Evolutionary conservation across 2,329 filamentous ascomycete species (phyloP).

Genomic region (Nemania sp.): DNA sequence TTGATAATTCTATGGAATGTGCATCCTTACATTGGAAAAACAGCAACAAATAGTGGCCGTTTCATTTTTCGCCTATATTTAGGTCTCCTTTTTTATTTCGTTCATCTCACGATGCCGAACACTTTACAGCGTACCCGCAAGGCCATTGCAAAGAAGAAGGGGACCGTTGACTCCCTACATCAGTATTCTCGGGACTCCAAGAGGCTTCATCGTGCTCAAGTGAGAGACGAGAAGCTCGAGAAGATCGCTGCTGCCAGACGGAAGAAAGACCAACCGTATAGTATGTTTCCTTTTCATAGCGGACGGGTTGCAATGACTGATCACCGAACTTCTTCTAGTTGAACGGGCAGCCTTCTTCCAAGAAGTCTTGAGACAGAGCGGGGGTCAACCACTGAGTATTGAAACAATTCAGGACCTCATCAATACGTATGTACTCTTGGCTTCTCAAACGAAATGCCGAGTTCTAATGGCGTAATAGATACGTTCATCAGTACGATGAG

Average conservation of each 20-base stretch:
- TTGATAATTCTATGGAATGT: not conserved
- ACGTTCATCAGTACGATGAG: conserved; percentile 70
- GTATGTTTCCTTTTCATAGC: conserved; percentile 50
- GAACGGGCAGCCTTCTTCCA: conserved; percentile 74
- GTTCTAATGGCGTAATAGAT: conserved; percentile 47
- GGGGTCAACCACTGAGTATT: conserved; percentile 53
- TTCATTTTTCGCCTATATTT: not conserved
- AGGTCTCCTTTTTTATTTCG: not conserved
- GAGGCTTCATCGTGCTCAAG: conserved; percentile 75
- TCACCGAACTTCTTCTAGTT: conserved; percentile 49
- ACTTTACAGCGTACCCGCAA: conserved; percentile 83
- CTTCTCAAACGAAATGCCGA: not conserved
- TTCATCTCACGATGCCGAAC: conserved; percentile 65
- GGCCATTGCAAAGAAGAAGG: conserved; percentile 84
- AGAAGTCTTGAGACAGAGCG: conserved; percentile 59
- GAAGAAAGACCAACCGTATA: conserved; percentile 73
- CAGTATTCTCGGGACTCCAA: conserved; percentile 86
- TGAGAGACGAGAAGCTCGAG: conserved; percentile 80
- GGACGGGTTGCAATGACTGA: not conserved
- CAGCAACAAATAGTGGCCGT: not conserved
- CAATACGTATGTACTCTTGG: conserved; percentile 54
- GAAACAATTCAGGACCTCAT: conserved; percentile 64
- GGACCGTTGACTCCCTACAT: conserved; percentile 74
- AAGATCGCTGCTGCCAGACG: conserved; percentile 69
- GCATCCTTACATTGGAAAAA: not conserved